Conservation (phyloP, 1,139 yeast genomes). For the Hansenula lynferdii region DNA sequence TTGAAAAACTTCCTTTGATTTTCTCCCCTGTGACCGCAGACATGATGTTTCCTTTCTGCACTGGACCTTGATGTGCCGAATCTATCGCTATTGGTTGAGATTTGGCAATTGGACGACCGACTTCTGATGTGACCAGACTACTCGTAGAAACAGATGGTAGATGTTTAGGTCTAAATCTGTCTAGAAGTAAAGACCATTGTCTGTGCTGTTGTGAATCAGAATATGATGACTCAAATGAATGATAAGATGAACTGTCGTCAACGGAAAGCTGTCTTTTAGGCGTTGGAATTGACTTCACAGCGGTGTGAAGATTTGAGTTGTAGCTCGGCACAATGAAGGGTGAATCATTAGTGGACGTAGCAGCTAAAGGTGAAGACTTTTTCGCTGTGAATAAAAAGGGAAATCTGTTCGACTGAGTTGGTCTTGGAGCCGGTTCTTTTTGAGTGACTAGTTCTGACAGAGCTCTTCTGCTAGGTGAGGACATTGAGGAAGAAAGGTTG, state of each 20-base stretch:
- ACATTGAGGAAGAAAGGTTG: constrained; percentile 6
- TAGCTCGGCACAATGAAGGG: neutral
- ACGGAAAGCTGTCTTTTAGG: neutral
- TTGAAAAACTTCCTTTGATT: constrained; percentile 36
- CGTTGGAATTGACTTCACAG: neutral
- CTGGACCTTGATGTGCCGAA: too few relatives aligned
- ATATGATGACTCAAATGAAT: constrained; percentile 1
- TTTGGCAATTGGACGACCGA: constrained; percentile 17
- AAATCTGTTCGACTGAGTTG: neutral
- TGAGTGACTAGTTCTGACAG: constrained; percentile 12
- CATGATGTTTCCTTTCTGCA: too few relatives aligned
- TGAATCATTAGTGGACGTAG: too few relatives aligned
- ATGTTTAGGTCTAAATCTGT: constrained; percentile 9
- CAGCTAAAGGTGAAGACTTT: constrained; percentile 1
- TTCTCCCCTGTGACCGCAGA: constrained; percentile 6
- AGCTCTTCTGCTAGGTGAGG: constrained; percentile 7
- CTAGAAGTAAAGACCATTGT: constrained; percentile 12
- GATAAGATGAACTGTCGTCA: constrained; percentile 2
- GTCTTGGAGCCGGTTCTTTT: neutral
- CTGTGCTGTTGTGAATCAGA: constrained; percentile 3
- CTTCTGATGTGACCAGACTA: constrained; percentile 21
- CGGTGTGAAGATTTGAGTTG: neutral
- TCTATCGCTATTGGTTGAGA: constrained; percentile 3
- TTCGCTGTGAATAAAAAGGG: constrained; percentile 1
- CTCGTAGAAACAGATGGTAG: constrained; percentile 8